A percentile compares a stretch with the other conserved stretches of the same genome.
Conservation (phyloP, 2,329 filamentous ascomycete genomes). For the Diaporthe aspalathi region DNA sequence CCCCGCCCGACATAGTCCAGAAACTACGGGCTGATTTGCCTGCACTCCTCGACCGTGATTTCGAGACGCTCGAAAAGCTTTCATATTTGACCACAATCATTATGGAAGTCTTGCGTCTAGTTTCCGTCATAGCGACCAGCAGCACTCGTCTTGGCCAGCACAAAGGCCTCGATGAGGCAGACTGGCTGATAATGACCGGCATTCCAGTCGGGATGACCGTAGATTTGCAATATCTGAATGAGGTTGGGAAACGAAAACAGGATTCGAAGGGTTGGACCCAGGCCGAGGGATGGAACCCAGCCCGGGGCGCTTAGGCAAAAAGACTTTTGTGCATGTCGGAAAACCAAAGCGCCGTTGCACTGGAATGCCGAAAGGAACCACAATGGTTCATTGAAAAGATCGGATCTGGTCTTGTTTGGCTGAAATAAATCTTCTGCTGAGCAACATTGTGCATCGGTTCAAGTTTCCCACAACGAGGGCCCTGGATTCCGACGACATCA, state of each 20-base stretch:
- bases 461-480: neutral
- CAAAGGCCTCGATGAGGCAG: constrained; percentile 41
- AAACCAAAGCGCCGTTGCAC: neutral
- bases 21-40: constrained; percentile 50
- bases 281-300: constrained; percentile 1
- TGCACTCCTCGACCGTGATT: neutral
- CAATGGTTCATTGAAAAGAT: no score
- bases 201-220: constrained; percentile 46
- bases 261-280: constrained; percentile 29
- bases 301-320: neutral
- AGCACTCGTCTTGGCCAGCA: constrained; percentile 55
- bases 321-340: neutral
- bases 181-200: constrained; percentile 44
- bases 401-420: neutral
- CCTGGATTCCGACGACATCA: neutral
- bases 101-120: constrained; percentile 57
- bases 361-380: neutral
- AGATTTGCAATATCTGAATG: constrained; percentile 43
- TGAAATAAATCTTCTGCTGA: neutral
- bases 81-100: constrained; percentile 57
- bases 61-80: constrained; percentile 46
- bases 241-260: constrained; percentile 41
- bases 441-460: neutral
- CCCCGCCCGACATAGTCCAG: constrained; percentile 44
- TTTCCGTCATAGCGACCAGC: constrained; percentile 53